Evolutionary conservation across 345 rosid genomes (phyloP).

Genomic region (Salix arbutifolia): DNA sequence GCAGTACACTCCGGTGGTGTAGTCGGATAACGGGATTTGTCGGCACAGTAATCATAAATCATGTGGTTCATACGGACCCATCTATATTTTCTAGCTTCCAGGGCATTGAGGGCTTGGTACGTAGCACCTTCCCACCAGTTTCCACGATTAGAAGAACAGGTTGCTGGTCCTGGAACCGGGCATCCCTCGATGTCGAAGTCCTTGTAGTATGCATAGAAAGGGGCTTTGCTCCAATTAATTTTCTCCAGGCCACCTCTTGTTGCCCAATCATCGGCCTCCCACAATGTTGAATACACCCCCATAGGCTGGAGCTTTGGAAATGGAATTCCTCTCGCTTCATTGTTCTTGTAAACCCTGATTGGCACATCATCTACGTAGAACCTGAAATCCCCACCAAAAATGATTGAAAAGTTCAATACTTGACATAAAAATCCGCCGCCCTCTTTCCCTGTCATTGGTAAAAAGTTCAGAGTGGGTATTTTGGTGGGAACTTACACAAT

Average conservation of each 20-base stretch:
- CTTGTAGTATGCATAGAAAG: slow-evolving; percentile 73
- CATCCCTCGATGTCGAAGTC: slow-evolving; percentile 92
- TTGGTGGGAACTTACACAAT: slow-evolving; percentile 48
- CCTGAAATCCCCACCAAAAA: slow-evolving; percentile 29
- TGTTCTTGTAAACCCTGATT: slow-evolving; percentile 85
- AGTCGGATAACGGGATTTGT: slow-evolving; percentile 68
- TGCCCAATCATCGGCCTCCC: slow-evolving; percentile 99
- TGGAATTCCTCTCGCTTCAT: slow-evolving; percentile 55
- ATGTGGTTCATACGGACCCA: slow-evolving; percentile 95
- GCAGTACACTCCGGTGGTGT: slow-evolving; percentile 74
- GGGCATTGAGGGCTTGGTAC: slow-evolving; percentile 59
- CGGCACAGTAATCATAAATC: slow-evolving; percentile 88
- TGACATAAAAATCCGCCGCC: background rate
- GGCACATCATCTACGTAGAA: slow-evolving; percentile 78
- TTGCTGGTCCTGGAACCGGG: slow-evolving; percentile 68
- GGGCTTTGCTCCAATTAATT: slow-evolving; percentile 87
- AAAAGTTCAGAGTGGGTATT: background rate
- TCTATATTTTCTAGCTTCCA: slow-evolving; percentile 69
- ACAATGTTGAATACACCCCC: slow-evolving; percentile 83
- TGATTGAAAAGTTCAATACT: background rate
- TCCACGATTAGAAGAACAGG: slow-evolving; percentile 50
- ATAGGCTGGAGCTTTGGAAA: slow-evolving; percentile 76
- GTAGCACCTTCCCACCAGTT: slow-evolving; percentile 83
- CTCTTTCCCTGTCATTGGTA: background rate
- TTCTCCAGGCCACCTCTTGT: slow-evolving; percentile 94